A percentile compares a stretch with the other conserved stretches of the same genome.
Evolutionary conservation across 2,329 filamentous ascomycete species (phyloP).

Genomic region (Botrytis paeoniae): DNA sequence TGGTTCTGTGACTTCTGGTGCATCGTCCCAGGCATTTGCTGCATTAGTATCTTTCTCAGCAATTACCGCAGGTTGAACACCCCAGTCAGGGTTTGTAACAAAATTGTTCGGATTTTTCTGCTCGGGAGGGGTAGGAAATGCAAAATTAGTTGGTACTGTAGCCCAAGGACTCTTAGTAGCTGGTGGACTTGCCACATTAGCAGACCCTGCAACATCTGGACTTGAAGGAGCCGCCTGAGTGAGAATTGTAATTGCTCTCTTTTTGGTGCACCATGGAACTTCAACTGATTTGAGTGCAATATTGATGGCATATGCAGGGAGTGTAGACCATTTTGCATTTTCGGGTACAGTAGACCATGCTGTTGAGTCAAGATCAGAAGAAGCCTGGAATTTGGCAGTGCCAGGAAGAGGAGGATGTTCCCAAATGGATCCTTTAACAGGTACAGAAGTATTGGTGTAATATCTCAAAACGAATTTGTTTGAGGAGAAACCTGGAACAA

Average conservation of each 20-base stretch:
- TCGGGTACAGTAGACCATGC: conserved; percentile 5
- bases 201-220: background rate
- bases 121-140: background rate
- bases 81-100: background rate
- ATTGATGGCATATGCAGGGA: background rate
- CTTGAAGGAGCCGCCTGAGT: background rate
- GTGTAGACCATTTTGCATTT: conserved; percentile 1
- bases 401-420: background rate
- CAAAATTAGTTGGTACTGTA: background rate
- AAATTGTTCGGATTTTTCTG: background rate
- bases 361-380: background rate
- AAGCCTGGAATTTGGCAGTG: background rate
- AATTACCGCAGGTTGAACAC: background rate
- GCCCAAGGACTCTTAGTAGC: background rate
- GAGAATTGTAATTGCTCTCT: background rate
- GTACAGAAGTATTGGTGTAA: background rate
- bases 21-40: background rate
- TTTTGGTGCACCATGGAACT: background rate
- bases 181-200: background rate
- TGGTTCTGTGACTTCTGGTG: background rate
- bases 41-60: background rate
- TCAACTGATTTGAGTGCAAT: background rate
- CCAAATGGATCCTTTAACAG: background rate
- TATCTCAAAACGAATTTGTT: background rate
- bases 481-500: too few relatives aligned